Evolutionary conservation across 2,329 filamentous ascomycete genomes (phyloP).

Genomic region (Exophiala sideris): DNA sequence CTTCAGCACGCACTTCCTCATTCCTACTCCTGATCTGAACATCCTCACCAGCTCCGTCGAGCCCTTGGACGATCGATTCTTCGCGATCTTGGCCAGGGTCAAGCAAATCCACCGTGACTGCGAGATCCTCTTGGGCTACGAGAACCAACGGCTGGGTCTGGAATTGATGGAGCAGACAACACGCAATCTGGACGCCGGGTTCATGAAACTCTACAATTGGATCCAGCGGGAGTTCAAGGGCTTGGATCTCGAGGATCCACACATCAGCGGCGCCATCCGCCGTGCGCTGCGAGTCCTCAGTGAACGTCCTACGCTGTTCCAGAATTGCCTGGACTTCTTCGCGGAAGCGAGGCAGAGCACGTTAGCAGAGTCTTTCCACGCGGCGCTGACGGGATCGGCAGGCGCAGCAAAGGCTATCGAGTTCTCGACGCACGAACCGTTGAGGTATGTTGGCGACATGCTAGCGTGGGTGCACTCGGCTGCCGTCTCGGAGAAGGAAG

Average conservation of each 20-base stretch:
- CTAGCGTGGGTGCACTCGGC: slow-evolving; percentile 94
- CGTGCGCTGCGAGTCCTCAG: slow-evolving; percentile 81
- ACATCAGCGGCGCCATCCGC: slow-evolving; percentile 81
- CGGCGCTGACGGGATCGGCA: slow-evolving; percentile 71
- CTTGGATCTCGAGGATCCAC: slow-evolving; percentile 88
- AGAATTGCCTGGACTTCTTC: slow-evolving; percentile 90
- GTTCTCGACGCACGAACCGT: slow-evolving; percentile 82
- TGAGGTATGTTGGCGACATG: slow-evolving; percentile 95
- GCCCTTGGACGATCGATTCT: slow-evolving; percentile 82
- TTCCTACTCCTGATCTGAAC: slow-evolving; percentile 77
- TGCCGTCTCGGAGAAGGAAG: slow-evolving; percentile 88
- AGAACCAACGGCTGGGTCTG: slow-evolving; percentile 81
- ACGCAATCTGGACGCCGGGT: slow-evolving; percentile 80
- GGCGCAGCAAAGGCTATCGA: slow-evolving; percentile 77
- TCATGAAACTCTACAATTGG: slow-evolving; percentile 95
- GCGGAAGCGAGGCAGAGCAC: slow-evolving; percentile 84
- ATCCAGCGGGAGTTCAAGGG: slow-evolving; percentile 90
- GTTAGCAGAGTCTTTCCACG: slow-evolving; percentile 83
- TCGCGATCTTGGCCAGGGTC: slow-evolving; percentile 69
- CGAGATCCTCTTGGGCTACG: slow-evolving; percentile 81
- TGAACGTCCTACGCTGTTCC: slow-evolving; percentile 84
- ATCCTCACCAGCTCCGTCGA: slow-evolving; percentile 73
- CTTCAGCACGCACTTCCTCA: slow-evolving; percentile 77
- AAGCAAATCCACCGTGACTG: slow-evolving; percentile 88
- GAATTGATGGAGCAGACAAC: slow-evolving; percentile 91